phyloP scores from a whole-genome alignment of 257 asterid species.

The Solanum ahanhuiri region DNA sequence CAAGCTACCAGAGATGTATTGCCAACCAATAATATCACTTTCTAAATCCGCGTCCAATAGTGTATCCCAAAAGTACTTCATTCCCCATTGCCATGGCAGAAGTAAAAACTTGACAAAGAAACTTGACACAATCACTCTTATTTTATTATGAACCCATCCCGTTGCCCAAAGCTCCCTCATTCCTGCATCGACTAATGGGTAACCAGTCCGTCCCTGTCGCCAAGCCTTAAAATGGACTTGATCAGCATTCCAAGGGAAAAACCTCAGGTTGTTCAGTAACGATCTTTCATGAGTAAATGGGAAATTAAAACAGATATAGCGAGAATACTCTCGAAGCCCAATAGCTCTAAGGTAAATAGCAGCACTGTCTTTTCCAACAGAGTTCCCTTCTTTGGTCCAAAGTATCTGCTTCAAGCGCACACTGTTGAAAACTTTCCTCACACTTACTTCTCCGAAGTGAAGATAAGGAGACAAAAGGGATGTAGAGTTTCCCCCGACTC shows the following conservation, averaged over 20 bases:
- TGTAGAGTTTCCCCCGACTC: slow-evolving; percentile 62
- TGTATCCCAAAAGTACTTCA: slow-evolving; percentile 96
- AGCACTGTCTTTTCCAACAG: slow-evolving; percentile 48
- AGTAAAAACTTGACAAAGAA: slow-evolving; percentile 79
- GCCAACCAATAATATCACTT: slow-evolving; percentile 91
- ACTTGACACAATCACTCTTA: slow-evolving; percentile 72
- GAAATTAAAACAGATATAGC: slow-evolving; percentile 85
- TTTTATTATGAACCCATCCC: slow-evolving; percentile 88
- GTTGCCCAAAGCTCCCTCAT: slow-evolving; percentile 98
- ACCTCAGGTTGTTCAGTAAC: slow-evolving; percentile 40
- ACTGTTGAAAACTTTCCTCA: slow-evolving; percentile 49
- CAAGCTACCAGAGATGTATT: slow-evolving; percentile 80
- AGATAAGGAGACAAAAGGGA: slow-evolving; percentile 80
- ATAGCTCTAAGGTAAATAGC: slow-evolving; percentile 46
- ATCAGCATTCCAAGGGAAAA: slow-evolving; percentile 76
- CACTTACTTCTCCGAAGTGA: slow-evolving; percentile 84
- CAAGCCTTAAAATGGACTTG: slow-evolving; percentile 67
- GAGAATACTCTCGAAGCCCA: slow-evolving; percentile 82
- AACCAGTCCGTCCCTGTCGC: slow-evolving; percentile 92
- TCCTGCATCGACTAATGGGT: slow-evolving; percentile 90
- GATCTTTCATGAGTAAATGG: slow-evolving; percentile 79
- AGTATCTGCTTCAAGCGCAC: slow-evolving; percentile 50
- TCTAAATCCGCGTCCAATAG: slow-evolving; percentile 93
- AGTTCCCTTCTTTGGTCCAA: slow-evolving; percentile 54
- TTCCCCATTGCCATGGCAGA: slow-evolving; percentile 97